Evolutionary conservation across 495 filamentous ascomycete genomes (phyloP).

Genomic region (Coniosporium apollinis): DNA sequence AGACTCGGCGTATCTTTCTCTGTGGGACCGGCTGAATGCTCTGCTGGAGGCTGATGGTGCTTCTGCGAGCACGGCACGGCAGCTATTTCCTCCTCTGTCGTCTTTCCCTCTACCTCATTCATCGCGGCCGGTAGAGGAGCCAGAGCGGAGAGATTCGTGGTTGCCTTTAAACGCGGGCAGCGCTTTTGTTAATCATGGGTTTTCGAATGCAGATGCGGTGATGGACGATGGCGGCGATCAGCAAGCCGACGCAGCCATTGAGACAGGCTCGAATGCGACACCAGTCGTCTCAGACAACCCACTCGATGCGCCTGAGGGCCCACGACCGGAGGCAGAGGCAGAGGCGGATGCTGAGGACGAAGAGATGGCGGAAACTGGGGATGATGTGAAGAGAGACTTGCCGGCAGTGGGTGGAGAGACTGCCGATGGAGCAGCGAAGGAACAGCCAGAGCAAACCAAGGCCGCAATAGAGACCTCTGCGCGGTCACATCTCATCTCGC

Average conservation of each 20-base stretch:
- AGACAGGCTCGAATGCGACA: conserved; percentile 33
- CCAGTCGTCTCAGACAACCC: conserved; percentile 58
- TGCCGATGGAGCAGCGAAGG: conserved; percentile 11
- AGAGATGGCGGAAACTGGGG: conserved; percentile 65
- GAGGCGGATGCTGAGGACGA: conserved; percentile 55
- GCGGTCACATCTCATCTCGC: conserved; percentile 74
- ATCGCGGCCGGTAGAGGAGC: no score
- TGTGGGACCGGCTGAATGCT: no score
- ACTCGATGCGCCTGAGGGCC: conserved; percentile 67
- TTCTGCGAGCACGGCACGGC: no score
- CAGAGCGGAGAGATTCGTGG: no score
- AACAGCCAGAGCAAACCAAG: conserved; percentile 29
- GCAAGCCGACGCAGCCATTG: conserved; percentile 7
- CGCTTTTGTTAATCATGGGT: conserved; percentile 18
- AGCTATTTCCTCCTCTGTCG: no score
- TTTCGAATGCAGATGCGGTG: conserved; percentile 36
- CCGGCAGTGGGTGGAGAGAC: conserved; percentile 9
- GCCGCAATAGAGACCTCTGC: conserved; percentile 70
- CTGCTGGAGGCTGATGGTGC: no score
- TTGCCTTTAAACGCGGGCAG: no score
- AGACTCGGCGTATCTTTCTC: no score
- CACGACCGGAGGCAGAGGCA: conserved; percentile 45
- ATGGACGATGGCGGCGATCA: conserved; percentile 20
- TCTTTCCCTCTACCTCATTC: no score
- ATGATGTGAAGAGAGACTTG: conserved; percentile 36